Evolutionary conservation across 176 grass and related monocot species (phyloP).

Genomic region (Zoysia pacifica): DNA sequence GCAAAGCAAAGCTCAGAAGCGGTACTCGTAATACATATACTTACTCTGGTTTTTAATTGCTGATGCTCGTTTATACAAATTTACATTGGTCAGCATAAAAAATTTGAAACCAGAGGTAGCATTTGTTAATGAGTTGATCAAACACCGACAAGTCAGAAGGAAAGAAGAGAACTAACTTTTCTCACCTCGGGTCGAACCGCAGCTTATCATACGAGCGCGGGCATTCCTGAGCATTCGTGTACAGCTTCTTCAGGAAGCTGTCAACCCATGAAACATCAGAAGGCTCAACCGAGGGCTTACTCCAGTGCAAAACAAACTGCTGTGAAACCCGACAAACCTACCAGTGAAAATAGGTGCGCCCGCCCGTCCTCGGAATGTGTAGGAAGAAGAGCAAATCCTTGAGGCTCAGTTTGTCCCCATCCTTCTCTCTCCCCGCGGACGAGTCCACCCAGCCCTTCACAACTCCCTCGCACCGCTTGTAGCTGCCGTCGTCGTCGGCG

Average conservation of each 20-base stretch:
- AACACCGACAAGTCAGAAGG: neutral
- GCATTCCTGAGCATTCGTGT: constrained; percentile 68
- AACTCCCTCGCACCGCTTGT: constrained; percentile 58
- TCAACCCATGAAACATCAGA: constrained; percentile 1
- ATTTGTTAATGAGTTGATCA: neutral
- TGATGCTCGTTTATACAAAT: no score
- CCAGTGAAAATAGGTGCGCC: constrained; percentile 93
- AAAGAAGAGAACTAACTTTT: constrained; percentile 18
- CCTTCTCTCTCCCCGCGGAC: constrained; percentile 31
- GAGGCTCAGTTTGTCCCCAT: constrained; percentile 62
- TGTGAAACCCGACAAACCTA: neutral
- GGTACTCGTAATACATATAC: neutral
- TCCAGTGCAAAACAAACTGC: neutral
- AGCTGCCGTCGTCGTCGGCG: constrained; percentile 22
- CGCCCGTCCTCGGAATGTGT: constrained; percentile 90
- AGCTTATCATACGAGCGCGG: constrained; percentile 90
- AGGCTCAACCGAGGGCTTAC: neutral
- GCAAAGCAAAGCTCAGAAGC: neutral
- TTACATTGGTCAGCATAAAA: no score
- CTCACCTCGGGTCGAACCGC: constrained; percentile 80
- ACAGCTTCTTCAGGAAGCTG: constrained; percentile 92
- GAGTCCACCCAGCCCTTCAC: constrained; percentile 71
- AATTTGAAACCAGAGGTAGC: no score
- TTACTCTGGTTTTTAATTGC: no score
- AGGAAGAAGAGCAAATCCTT: constrained; percentile 96